Conservation (phyloP, 2,329 filamentous ascomycete species). For the Camillea tinctor region DNA sequence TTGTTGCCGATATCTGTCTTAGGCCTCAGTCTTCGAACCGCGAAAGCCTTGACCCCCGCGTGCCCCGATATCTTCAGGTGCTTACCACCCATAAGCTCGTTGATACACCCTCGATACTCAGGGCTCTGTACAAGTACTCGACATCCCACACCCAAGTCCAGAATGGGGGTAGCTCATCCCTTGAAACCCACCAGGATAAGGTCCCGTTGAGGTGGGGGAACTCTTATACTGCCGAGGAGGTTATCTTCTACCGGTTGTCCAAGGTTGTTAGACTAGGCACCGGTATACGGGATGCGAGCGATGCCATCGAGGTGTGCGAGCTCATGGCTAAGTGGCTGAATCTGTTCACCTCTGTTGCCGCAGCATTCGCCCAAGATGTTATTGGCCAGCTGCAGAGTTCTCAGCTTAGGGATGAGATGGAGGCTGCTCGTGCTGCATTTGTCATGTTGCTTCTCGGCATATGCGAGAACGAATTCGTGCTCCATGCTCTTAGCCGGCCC, state of each 20-base stretch:
- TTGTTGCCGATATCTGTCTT: slow-evolving; percentile 59
- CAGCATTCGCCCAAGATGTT: slow-evolving; percentile 47
- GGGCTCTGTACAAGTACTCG: slow-evolving; percentile 56
- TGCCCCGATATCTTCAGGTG: slow-evolving; percentile 58
- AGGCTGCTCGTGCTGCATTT: slow-evolving; percentile 60
- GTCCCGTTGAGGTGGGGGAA: slow-evolving; percentile 47
- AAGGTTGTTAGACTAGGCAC: slow-evolving; percentile 70
- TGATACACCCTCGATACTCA: slow-evolving; percentile 54
- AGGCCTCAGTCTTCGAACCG: slow-evolving; percentile 48
- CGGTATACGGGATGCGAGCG: slow-evolving; percentile 44
- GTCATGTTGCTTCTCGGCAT: slow-evolving; percentile 62
- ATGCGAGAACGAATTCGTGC: slow-evolving; percentile 57
- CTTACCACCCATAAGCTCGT: slow-evolving; percentile 52
- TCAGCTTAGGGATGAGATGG: slow-evolving; percentile 56
- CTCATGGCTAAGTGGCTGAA: slow-evolving; percentile 59
- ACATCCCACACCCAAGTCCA: slow-evolving; percentile 44
- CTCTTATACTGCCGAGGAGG: slow-evolving; percentile 72
- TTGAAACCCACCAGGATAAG: slow-evolving; percentile 21
- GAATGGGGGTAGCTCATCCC: slow-evolving; percentile 12
- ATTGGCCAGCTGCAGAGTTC: slow-evolving; percentile 45
- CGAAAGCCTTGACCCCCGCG: slow-evolving; percentile 56
- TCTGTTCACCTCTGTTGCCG: slow-evolving; percentile 51
- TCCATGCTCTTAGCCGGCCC: slow-evolving; percentile 52
- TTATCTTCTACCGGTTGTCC: slow-evolving; percentile 88
- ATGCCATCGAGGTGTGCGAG: slow-evolving; percentile 50